Evolutionary conservation across 352 stramenopile genomes (phyloP).

Genomic region (Proteromonas lacertae): DNA sequence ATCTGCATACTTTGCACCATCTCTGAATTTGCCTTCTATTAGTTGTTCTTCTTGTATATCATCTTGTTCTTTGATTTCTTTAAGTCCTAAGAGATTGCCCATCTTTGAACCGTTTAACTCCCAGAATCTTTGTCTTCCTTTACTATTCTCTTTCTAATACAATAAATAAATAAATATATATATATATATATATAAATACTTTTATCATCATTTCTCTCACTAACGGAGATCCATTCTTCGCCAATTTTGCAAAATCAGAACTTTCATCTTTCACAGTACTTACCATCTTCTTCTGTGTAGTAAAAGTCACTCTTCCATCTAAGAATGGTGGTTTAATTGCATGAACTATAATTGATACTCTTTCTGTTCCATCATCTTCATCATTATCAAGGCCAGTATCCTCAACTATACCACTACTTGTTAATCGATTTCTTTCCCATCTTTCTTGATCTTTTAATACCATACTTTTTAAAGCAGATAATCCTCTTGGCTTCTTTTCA

Average conservation of each 20-base stretch:
- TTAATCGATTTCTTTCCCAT: constrained; percentile 82
- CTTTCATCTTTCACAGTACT: constrained; percentile 71
- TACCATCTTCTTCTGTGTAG: constrained; percentile 64
- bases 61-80: constrained; percentile 7
- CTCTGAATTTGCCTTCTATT: constrained; percentile 4
- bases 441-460: constrained; percentile 78
- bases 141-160: constrained; percentile 24
- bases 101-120: constrained; percentile 81
- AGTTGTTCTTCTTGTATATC: constrained; percentile 5
- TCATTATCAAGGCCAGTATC: constrained; percentile 48
- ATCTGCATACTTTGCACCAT: neutral
- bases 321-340: constrained; percentile 87
- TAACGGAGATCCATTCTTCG: constrained; percentile 51
- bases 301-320: constrained; percentile 63
- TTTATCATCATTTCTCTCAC: constrained; percentile 16
- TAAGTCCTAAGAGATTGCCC: constrained; percentile 68
- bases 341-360: constrained; percentile 81
- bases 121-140: constrained; percentile 94
- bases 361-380: constrained; percentile 48
- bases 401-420: constrained; percentile 62
- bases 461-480: constrained; percentile 48
- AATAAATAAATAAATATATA: neutral
- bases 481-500: constrained; percentile 43
- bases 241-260: constrained; percentile 68
- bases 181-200: neutral